Base-by-base conservation (phyloP, 2,329 filamentous ascomycete genomes). In the Colletotrichum coccodes region DNA sequence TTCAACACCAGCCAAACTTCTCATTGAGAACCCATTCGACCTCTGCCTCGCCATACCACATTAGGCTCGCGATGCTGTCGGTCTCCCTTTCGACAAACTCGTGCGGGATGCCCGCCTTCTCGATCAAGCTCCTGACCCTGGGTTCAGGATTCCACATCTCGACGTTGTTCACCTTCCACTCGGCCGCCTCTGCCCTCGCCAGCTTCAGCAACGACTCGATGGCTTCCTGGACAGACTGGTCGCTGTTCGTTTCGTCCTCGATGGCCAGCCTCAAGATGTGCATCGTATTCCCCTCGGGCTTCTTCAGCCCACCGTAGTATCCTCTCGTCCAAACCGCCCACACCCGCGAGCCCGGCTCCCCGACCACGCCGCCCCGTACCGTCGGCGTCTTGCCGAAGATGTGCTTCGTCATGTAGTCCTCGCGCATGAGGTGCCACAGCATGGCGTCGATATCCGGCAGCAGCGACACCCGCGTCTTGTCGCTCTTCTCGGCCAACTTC, bases 121-220 rank as follows among this genome's bases (percentile, higher is more conserved):
- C 79, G 1, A 90, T 79, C 46, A 91, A 73, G 18, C 77, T 71
- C 76, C 77, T 77, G 30, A 90, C 77, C 71, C 85, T 74, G 7
- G 87, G 82, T 4, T 86, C 87, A 0, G 95, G 94, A 76, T 96
- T 97, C 95, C 95, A 98, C 59, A 95, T 83, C 77, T 94, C 87
- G 4, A 97, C 88, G 52, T 89, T 85, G 46, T 85, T 84, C 81
- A 94, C 89, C 50, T 87, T 83, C 92, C 93, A 97, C 64, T 88
- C 84, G 3, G 84, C 80, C 2, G 95, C 95, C 79, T 97, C 90
- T 9, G 80, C 80, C 74, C 91, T 89, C 5, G 94, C 94, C 50
- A 90, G 83, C 47, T 82, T 79, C 50, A 97, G 77, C 30, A 97
- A 85, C 3, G 87, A 87, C 42, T 85, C 83, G 68, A 97, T 82